phyloP scores from a whole-genome alignment of 1,284 basidiomycete genomes.

The Neonothopanus nambi region DNA sequence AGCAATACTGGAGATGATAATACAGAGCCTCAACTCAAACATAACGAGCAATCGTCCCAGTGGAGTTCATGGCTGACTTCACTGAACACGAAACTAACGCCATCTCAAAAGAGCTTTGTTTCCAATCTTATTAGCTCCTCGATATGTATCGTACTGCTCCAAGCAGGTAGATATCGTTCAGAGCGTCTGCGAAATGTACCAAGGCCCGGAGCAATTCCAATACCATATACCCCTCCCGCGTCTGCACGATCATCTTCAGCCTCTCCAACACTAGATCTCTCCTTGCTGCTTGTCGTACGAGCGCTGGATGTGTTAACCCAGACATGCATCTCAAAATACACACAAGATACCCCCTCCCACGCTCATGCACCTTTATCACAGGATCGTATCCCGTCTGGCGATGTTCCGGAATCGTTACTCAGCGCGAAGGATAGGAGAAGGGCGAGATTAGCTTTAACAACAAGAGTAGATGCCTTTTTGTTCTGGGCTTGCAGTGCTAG shows the following conservation, averaged over 20 bases:
- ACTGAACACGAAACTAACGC: conserved; percentile 26
- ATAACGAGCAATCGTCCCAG: background rate
- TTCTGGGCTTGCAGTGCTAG: conserved; percentile 78
- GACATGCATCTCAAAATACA: conserved; percentile 23
- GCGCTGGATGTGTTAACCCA: conserved; percentile 65
- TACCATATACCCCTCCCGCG: conserved; percentile 18
- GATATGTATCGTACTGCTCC: conserved; percentile 56
- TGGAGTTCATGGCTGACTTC: conserved; percentile 10
- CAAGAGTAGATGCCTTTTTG: conserved; percentile 60
- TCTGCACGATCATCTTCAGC: conserved; percentile 21
- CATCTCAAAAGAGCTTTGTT: conserved; percentile 53
- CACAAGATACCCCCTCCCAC: too few species aligned
- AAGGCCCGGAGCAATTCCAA: conserved; percentile 17
- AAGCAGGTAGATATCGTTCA: conserved; percentile 41
- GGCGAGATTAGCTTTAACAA: conserved; percentile 33
- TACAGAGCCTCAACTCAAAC: conserved; percentile 4
- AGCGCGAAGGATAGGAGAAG: background rate
- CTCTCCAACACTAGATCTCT: conserved; percentile 67
- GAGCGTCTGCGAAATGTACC: conserved; percentile 22
- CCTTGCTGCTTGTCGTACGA: conserved; percentile 66
- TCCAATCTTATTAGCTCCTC: conserved; percentile 59
- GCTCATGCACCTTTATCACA: too few species aligned
- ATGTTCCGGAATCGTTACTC: too few species aligned
- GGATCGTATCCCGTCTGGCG: too few species aligned
- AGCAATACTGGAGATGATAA: too few species aligned